phyloP scores from a whole-genome alignment of 768 basidiomycete genomes.

The Tulasnella sp. region DNA sequence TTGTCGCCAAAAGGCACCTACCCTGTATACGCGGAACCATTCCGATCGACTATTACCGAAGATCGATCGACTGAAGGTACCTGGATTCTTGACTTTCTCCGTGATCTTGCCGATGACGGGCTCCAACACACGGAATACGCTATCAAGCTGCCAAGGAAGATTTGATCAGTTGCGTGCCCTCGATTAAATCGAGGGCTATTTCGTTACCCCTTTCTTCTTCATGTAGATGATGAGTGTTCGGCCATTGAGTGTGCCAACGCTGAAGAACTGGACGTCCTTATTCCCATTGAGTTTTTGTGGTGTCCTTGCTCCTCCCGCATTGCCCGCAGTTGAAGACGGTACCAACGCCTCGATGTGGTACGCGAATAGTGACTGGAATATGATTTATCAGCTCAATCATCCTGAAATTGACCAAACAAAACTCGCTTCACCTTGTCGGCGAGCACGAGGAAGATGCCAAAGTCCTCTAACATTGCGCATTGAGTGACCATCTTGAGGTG shows the following conservation, averaged over 20 bases:
- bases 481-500: slow-evolving; percentile 92
- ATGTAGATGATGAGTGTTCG: slow-evolving; percentile 90
- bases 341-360: slow-evolving; percentile 95
- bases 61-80: slow-evolving; percentile 59
- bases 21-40: slow-evolving; percentile 90
- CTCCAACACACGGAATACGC: slow-evolving; percentile 94
- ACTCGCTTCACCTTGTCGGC: slow-evolving; percentile 62
- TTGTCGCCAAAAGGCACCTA: slow-evolving; percentile 22
- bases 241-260: slow-evolving; percentile 75
- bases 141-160: slow-evolving; percentile 46
- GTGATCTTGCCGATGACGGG: slow-evolving; percentile 87
- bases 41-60: slow-evolving; percentile 76
- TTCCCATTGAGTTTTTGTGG: slow-evolving; percentile 87
- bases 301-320: slow-evolving; percentile 55
- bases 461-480: slow-evolving; percentile 91
- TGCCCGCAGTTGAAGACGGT: slow-evolving; percentile 61
- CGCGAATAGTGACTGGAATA: slow-evolving; percentile 65
- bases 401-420: neutral
- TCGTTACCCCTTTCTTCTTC: slow-evolving; percentile 77
- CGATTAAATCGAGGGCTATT: neutral
- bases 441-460: slow-evolving; percentile 90
- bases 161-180: neutral
- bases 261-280: slow-evolving; percentile 93
- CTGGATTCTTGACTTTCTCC: slow-evolving; percentile 59
- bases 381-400: neutral